Evolutionary conservation across 1,284 basidiomycete species (phyloP).

Genomic region (Trichosporon inkin): DNA sequence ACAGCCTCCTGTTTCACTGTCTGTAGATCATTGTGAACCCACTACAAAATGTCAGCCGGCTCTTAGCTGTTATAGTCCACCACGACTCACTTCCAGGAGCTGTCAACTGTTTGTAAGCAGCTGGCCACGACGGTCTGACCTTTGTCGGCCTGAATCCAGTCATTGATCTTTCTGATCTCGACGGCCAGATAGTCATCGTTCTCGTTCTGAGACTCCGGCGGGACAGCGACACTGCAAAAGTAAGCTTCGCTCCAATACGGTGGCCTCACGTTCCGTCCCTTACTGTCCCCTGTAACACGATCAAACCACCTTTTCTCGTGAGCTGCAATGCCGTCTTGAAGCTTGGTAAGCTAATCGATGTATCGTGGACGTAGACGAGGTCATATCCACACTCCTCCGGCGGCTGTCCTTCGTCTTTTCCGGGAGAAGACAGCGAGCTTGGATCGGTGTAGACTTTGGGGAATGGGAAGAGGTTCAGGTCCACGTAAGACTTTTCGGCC

Average conservation of each 20-base stretch:
- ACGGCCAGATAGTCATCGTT: constrained; percentile 30
- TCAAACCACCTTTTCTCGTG: constrained; percentile 36
- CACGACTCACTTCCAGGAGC: constrained; percentile 45
- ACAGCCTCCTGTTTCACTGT: constrained; percentile 16
- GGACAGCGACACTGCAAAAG: constrained; percentile 14
- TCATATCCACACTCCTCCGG: constrained; percentile 35
- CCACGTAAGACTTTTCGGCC: constrained; percentile 39
- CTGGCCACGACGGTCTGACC: constrained; percentile 41
- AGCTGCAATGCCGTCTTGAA: constrained; percentile 34
- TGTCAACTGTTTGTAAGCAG: constrained; percentile 43
- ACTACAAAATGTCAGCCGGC: no score
- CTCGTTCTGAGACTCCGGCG: constrained; percentile 23
- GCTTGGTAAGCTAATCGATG: constrained; percentile 38
- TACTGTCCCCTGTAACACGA: constrained; percentile 43
- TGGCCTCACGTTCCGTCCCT: constrained; percentile 33
- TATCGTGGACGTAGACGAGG: constrained; percentile 45
- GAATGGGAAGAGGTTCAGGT: constrained; percentile 41
- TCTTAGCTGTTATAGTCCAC: constrained; percentile 9
- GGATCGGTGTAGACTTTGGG: constrained; percentile 38
- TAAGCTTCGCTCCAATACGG: not conserved
- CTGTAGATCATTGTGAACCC: constrained; percentile 34
- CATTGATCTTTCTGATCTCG: constrained; percentile 33
- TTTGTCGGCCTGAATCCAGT: constrained; percentile 42
- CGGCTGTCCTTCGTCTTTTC: constrained; percentile 21
- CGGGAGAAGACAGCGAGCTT: constrained; percentile 28